Percentiles rank a stretch among this genome's conserved stretches.
These are phyloP conservation scores for Fusarium gaditjirri DNA, from an alignment of 2,329 filamentous ascomycete genomes.

Conservation along the genomic window DNA sequence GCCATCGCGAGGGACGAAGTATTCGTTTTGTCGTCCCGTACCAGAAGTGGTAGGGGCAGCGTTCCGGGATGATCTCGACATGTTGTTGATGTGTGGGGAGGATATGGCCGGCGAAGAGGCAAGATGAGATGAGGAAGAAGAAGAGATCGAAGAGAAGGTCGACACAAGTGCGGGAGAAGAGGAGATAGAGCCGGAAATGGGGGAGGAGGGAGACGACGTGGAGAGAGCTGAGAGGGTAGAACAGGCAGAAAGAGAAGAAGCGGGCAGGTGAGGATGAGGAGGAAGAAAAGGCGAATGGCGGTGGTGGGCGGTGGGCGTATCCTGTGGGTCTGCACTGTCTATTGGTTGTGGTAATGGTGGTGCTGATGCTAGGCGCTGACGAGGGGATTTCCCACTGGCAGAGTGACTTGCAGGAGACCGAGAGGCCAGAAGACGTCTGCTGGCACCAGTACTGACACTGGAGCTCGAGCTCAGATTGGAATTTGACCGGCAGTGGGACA, in stretches of 20 bases:
- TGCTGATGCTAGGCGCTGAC: slow-evolving; percentile 39
- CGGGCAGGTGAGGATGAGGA: slow-evolving; percentile 44
- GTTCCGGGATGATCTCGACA: slow-evolving; percentile 55
- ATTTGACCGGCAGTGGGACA: slow-evolving; percentile 43
- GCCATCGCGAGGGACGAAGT: slow-evolving; percentile 82
- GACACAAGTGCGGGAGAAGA: slow-evolving; percentile 35
- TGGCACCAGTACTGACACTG: slow-evolving; percentile 23
- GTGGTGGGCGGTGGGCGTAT: slow-evolving; percentile 39
- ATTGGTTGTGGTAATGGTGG: slow-evolving; percentile 21
- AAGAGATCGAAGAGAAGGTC: slow-evolving; percentile 29
- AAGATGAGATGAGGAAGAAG: slow-evolving; percentile 36
- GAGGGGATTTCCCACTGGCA: slow-evolving; percentile 39
- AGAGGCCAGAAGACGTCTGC: slow-evolving; percentile 36
- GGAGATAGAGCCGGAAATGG: slow-evolving; percentile 32
- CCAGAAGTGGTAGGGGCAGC: slow-evolving; percentile 50
- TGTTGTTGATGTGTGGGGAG: slow-evolving; percentile 48
- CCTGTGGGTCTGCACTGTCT: slow-evolving; percentile 35
- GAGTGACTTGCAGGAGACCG: slow-evolving; percentile 38
- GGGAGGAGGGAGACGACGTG: slow-evolving; percentile 38
- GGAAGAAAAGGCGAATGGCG: slow-evolving; percentile 46
- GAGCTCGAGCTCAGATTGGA: slow-evolving; percentile 28
- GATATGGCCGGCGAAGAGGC: slow-evolving; percentile 29
- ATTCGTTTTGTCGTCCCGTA: slow-evolving; percentile 74
- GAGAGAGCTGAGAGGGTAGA: slow-evolving; percentile 33
- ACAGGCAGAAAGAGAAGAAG: slow-evolving; percentile 40